phyloP scores from a whole-genome alignment of 352 stramenopile species.

The Aphanomyces invadans region DNA sequence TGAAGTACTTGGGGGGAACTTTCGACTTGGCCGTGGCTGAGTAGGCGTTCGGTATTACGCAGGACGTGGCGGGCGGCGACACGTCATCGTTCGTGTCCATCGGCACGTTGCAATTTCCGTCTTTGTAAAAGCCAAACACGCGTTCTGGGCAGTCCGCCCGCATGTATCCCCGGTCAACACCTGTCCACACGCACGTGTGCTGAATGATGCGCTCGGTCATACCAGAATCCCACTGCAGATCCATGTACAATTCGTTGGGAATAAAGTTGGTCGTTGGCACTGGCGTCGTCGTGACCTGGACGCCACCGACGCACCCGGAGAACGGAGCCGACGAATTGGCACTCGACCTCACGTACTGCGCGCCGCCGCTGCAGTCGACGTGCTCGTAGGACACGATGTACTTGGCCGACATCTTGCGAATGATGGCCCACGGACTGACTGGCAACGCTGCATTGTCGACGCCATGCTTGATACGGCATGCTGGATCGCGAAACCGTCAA shows the following conservation, averaged over 20 bases:
- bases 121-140: neutral
- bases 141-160: neutral
- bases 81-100: neutral
- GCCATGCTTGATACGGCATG: neutral
- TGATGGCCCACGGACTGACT: no score
- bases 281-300: neutral
- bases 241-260: neutral
- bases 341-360: neutral
- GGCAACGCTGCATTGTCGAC: neutral
- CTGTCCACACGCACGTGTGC: neutral
- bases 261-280: neutral
- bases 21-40: neutral
- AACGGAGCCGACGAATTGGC: neutral
- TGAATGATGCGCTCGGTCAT: neutral
- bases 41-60: conserved; percentile 1
- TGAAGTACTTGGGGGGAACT: conserved; percentile 6
- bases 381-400: neutral
- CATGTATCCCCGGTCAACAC: neutral
- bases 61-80: neutral
- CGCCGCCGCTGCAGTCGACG: neutral
- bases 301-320: neutral
- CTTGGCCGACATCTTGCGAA: neutral
- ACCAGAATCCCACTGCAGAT: neutral
- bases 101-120: neutral
- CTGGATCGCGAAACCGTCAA: neutral